phyloP scores from a whole-genome alignment of 768 basidiomycete genomes.

The Phallus indusiatus region DNA sequence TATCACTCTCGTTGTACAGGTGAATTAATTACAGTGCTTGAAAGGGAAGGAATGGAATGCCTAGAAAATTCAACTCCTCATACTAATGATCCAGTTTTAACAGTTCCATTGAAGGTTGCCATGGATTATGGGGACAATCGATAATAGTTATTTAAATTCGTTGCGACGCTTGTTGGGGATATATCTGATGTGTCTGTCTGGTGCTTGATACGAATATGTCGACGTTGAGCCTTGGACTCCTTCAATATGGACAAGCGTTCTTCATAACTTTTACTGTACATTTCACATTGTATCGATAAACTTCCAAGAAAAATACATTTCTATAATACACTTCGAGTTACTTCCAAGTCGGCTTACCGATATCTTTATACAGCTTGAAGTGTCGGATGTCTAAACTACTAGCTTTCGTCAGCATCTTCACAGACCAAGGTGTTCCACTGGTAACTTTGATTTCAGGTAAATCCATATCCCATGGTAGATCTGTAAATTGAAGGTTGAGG shows the following conservation, averaged over 20 bases:
- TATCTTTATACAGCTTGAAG: not conserved
- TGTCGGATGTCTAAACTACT: conserved; percentile 18
- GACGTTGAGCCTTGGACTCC: not conserved
- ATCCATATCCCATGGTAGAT: conserved; percentile 22
- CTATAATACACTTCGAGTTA: not conserved
- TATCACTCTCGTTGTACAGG: no score
- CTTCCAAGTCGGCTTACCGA: not conserved
- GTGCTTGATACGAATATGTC: not conserved
- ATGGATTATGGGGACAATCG: not conserved
- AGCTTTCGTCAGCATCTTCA: conserved; percentile 28
- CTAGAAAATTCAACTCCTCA: no score
- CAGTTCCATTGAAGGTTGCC: not conserved
- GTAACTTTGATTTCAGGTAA: conserved; percentile 30
- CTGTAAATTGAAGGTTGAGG: conserved; percentile 38
- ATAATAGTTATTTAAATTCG: not conserved
- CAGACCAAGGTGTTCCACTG: conserved; percentile 36
- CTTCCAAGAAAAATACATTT: not conserved
- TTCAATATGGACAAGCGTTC: no score
- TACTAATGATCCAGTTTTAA: not conserved
- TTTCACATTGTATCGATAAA: no score
- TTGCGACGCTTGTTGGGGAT: not conserved
- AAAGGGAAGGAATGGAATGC: no score
- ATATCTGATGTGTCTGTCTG: not conserved
- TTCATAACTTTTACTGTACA: no score
- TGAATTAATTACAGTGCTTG: no score